Evolutionary conservation across 371 early-diverging fungal genomes (phyloP).

Genomic region (Mortierella sp.): DNA sequence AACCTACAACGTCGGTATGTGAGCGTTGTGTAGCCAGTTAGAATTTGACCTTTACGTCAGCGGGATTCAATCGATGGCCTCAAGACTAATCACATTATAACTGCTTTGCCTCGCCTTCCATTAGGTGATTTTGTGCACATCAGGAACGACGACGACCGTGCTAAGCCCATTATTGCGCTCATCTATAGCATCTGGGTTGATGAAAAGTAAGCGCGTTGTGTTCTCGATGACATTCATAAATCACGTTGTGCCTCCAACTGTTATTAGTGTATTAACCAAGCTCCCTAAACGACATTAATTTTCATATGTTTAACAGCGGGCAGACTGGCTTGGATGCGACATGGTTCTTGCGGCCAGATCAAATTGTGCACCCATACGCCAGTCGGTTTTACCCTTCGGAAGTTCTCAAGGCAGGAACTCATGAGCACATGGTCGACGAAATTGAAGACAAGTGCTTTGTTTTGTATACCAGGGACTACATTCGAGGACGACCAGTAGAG

Average conservation of each 20-base stretch:
- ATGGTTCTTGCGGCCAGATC: conserved; percentile 56
- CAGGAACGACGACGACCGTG: conserved; percentile 34
- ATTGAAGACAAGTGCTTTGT: conserved; percentile 45
- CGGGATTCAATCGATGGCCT: no score
- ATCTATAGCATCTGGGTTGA: conserved; percentile 51
- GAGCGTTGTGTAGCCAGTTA: no score
- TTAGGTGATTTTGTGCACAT: conserved; percentile 55
- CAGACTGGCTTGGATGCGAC: conserved; percentile 40
- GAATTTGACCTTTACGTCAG: background rate
- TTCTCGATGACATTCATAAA: background rate
- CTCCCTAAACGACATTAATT: no score
- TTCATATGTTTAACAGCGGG: conserved; percentile 17
- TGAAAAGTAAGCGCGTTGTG: conserved; percentile 33
- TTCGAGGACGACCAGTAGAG: conserved; percentile 47
- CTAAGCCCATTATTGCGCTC: conserved; percentile 47
- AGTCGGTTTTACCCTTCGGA: conserved; percentile 53
- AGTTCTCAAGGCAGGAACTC: conserved; percentile 47
- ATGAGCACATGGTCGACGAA: conserved; percentile 47
- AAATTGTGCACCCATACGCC: conserved; percentile 49
- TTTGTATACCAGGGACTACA: conserved; percentile 37
- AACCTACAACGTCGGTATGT: conserved; percentile 42
- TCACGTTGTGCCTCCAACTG: no score
- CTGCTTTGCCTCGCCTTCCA: background rate
- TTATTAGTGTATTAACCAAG: background rate
- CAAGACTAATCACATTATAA: background rate